Conservation (phyloP, 1,139 yeast species). For the Saccharomyces hybrid region DNA sequence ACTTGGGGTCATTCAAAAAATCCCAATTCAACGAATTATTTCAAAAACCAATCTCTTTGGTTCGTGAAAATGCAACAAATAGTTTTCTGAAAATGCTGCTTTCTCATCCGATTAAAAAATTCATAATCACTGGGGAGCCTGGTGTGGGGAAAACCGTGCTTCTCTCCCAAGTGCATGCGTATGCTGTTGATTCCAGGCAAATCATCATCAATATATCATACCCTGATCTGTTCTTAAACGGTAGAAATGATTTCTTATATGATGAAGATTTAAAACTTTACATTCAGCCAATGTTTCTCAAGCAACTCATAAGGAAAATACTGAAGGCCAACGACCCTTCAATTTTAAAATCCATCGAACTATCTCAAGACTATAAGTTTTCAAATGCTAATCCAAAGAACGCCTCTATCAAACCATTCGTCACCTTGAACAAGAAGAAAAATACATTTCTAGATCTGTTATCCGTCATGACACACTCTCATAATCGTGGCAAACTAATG, state of each 20-base stretch:
- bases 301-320: constrained; percentile 52
- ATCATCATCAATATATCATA: constrained; percentile 61
- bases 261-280: constrained; percentile 46
- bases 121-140: constrained; percentile 57
- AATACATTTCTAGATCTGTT: constrained; percentile 42
- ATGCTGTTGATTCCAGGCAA: constrained; percentile 43
- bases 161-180: constrained; percentile 64
- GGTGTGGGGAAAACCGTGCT: constrained; percentile 80
- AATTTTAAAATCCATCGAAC: constrained; percentile 42
- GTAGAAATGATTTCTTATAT: constrained; percentile 59
- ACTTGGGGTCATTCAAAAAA: constrained; percentile 52
- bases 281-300: constrained; percentile 76
- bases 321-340: constrained; percentile 47
- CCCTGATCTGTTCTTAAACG: constrained; percentile 58
- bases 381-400: constrained; percentile 23
- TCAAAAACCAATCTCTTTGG: constrained; percentile 48
- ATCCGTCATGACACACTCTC: constrained; percentile 31
- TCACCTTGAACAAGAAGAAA: constrained; percentile 37
- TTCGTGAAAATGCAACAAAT: constrained; percentile 34
- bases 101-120: constrained; percentile 42
- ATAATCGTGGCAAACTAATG: constrained; percentile 39
- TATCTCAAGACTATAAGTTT: constrained; percentile 41
- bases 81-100: constrained; percentile 15
- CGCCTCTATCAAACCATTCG: constrained; percentile 15
- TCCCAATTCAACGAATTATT: constrained; percentile 60